Evolutionary conservation across 2,329 filamentous ascomycete genomes (phyloP), one percentile per base, ranked within the genome.

Genomic region (Ceratocystis papillata): DNA sequence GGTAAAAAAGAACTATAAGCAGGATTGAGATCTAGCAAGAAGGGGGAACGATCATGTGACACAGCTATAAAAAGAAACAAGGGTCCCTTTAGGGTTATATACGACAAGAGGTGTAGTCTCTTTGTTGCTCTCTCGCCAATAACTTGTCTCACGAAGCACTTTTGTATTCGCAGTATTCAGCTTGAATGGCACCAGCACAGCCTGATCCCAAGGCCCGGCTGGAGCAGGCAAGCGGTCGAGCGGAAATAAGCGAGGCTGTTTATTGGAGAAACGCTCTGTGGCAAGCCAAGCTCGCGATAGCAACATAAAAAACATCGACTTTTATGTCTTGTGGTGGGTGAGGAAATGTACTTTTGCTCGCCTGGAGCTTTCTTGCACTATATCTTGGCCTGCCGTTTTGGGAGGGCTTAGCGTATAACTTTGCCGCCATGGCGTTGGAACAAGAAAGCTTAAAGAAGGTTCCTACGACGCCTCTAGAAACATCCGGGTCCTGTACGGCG

Each of bases 211-310:
- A 20, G 48, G 48, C 1, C 10, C 37, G 37, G 10, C 37, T 12
- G 37, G 37, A 12, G 37, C 37, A 41, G 17, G n/a, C n/a, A 50
- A 20, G 12, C 48, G 48, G 48, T 20, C 22, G 17, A 50, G 7
- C 48, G 48, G 48, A 25, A 22, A 50, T 50, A 50, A 50, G 48
- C 48, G n/a, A 50, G 37, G 37, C 48, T 50, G 48, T 50, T 10
- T 22, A 50, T 20, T 50, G n/a, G 48, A 41, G 48, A 50, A 22
- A 50, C 48, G 48, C 48, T 41, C 6, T n/a, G 48, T 50, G 15
- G 48, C 12, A 50, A 50, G 48, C 48, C 48, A 50, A 41, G 37
- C 37, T 12, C 37, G 37, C 10, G 37, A 41, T 12, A 41, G 37
- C 37, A 41, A 41, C 10, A 41, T 41, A 41, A 41, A 41, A 41